Evolutionary conservation across 345 rosid species (phyloP), one percentile per base, ranked within the genome.

Genomic region (Aquilaria sinensis): DNA sequence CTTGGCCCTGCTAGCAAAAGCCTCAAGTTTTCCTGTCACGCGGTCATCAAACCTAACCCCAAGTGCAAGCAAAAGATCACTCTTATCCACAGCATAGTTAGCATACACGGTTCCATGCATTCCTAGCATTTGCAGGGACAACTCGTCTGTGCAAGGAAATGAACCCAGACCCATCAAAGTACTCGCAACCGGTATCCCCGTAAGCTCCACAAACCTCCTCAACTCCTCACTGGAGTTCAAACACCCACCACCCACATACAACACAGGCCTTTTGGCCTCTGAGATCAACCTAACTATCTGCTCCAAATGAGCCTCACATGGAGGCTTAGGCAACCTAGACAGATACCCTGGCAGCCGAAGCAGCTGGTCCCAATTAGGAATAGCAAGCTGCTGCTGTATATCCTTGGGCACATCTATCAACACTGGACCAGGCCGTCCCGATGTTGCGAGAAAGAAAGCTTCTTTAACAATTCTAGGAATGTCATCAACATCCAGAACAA

Each of bases 171-270:
- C 99, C 99, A 94, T 94, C 80, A 94, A 80, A 56, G 99, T 94
- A 82, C 96, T 91, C 1, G 97, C 93, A 12, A 94, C 99, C 0
- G 96, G 99, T 53, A 91, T 87, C 12, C 97, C 92, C 0, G 99
- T 88, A 23, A 94, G 80, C 57, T 87, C 87, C 5, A 90, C 99
- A 67, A 94, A 94, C 68, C 77, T 83, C 66, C 72, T 76, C 83
- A 90, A 63, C 64, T 94, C 97, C 51, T 86, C 78, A 33, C 99
- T 85, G 0, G 96, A 88, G 79, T 90, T 90, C 87, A 88, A 81
- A 73, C 99, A 90, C 33, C 99, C 99, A 61, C 99, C 99, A 59
- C 99, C 99, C 49, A 88, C 96, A 70, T 94, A 94, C 84, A 94
- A 74, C 29, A 94, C 99, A 0, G 96, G 97, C 60, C 75, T 94